Conservation (phyloP, 495 filamentous ascomycete genomes). For the Tuber magnatum region DNA sequence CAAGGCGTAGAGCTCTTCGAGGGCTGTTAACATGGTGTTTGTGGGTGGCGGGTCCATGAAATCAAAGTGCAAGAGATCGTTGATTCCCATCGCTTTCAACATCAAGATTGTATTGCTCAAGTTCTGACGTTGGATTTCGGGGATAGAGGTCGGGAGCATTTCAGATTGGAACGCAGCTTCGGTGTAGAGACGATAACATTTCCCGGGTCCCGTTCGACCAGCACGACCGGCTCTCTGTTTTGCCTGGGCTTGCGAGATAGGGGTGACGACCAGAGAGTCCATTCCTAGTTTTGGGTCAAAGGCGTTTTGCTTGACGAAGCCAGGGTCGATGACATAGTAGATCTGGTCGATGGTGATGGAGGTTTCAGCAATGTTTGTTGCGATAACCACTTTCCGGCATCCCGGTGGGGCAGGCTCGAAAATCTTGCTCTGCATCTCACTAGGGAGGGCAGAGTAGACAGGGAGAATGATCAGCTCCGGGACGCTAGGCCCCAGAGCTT, state of each 20-base stretch:
- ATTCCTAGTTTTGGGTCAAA: slow-evolving; percentile 97
- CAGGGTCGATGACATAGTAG: slow-evolving; percentile 94
- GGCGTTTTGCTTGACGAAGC: slow-evolving; percentile 95
- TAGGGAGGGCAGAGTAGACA: slow-evolving; percentile 86
- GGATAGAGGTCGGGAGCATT: slow-evolving; percentile 92
- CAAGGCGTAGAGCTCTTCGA: slow-evolving; percentile 90
- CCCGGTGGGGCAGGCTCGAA: slow-evolving; percentile 90
- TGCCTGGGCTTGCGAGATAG: slow-evolving; percentile 92
- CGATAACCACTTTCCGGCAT: slow-evolving; percentile 89
- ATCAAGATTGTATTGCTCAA: slow-evolving; percentile 92
- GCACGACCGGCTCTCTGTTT: slow-evolving; percentile 91
- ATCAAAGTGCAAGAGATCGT: slow-evolving; percentile 93
- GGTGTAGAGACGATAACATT: slow-evolving; percentile 93
- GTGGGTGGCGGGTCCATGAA: slow-evolving; percentile 98
- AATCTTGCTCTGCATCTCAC: slow-evolving; percentile 87
- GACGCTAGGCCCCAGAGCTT: slow-evolving; percentile 79
- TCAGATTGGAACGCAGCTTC: slow-evolving; percentile 93
- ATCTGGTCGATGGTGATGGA: slow-evolving; percentile 96
- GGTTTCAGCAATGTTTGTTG: slow-evolving; percentile 97
- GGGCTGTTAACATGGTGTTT: slow-evolving; percentile 92
- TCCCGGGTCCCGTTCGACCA: slow-evolving; percentile 89
- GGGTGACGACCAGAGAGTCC: slow-evolving; percentile 91
- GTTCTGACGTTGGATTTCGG: slow-evolving; percentile 95
- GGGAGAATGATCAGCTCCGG: slow-evolving; percentile 89
- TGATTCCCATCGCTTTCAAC: slow-evolving; percentile 99